Conservation (phyloP, 441 rosid species). For the Gossypium armourianum region DNA sequence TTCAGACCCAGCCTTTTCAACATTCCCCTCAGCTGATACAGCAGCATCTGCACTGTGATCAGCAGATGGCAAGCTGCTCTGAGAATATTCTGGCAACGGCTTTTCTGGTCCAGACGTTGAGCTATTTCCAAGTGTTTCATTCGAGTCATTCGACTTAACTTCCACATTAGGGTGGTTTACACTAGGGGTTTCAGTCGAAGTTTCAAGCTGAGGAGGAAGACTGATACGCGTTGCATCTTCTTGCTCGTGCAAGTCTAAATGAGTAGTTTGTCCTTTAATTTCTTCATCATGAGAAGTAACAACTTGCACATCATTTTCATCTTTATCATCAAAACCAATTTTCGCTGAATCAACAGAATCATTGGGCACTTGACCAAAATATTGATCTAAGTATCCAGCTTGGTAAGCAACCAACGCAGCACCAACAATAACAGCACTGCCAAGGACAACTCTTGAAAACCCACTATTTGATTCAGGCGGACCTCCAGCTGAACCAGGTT, state of each 20-base stretch:
- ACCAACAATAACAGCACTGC: conserved; percentile 40
- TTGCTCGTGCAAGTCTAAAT: conserved; percentile 23
- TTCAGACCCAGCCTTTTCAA: conserved; percentile 27
- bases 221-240: conserved; percentile 24
- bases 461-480: conserved; percentile 33
- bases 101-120: conserved; percentile 27
- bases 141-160: conserved; percentile 30
- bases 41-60: conserved; percentile 25
- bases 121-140: conserved; percentile 27
- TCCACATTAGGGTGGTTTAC: conserved; percentile 22
- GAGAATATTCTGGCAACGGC: conserved; percentile 21
- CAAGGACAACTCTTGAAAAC: conserved; percentile 33
- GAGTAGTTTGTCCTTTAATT: conserved; percentile 20
- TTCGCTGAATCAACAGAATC: conserved; percentile 20
- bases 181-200: conserved; percentile 21
- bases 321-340: conserved; percentile 22
- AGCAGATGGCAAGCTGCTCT: conserved; percentile 19
- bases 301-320: conserved; percentile 17
- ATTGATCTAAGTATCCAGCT: conserved; percentile 48
- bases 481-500: conserved; percentile 23
- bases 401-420: conserved; percentile 45
- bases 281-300: conserved; percentile 26
- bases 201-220: conserved; percentile 30
- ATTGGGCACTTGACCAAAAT: conserved; percentile 29
- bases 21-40: conserved; percentile 21